Conservation (phyloP, 140 eudicot species). For the Erigeron philadelphicus region DNA sequence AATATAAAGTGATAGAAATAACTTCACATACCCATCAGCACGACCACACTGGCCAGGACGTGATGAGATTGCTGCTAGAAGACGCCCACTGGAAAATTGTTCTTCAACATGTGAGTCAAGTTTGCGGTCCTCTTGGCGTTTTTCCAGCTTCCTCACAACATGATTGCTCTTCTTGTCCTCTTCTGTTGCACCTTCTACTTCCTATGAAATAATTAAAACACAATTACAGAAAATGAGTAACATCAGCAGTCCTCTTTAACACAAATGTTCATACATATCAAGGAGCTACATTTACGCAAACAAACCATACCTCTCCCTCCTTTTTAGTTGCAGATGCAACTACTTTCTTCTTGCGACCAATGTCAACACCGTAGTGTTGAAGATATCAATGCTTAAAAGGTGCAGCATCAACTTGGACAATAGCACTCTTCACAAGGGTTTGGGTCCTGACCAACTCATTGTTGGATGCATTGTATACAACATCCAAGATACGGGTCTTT, state of each 20-base stretch:
- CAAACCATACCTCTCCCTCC: conserved; percentile 61
- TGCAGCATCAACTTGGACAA: conserved; percentile 78
- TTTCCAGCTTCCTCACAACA: conserved; percentile 38
- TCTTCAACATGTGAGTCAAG: conserved; percentile 63
- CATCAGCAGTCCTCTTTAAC: not conserved
- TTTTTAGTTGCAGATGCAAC: conserved; percentile 45
- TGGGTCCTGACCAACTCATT: conserved; percentile 80
- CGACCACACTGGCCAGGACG: conserved; percentile 99
- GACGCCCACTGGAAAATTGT: conserved; percentile 74
- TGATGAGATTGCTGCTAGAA: conserved; percentile 73
- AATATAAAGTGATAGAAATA: not conserved
- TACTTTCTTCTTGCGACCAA: conserved; percentile 75
- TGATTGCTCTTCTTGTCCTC: conserved; percentile 44
- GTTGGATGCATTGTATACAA: conserved; percentile 76
- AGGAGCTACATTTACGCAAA: not conserved
- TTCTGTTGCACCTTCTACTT: conserved; percentile 36
- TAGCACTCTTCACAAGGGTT: conserved; percentile 67
- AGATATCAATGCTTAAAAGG: conserved; percentile 79
- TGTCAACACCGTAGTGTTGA: conserved; percentile 74
- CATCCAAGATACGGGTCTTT: conserved; percentile 68
- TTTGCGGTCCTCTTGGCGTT: conserved; percentile 39
- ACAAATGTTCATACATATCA: no score
- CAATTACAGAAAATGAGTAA: not conserved
- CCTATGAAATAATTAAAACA: conserved; percentile 22
- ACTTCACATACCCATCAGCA: conserved; percentile 62